These are phyloP conservation scores for Jasminum sambac DNA, from an alignment of 257 asterid species.

Conservation along the genomic window DNA sequence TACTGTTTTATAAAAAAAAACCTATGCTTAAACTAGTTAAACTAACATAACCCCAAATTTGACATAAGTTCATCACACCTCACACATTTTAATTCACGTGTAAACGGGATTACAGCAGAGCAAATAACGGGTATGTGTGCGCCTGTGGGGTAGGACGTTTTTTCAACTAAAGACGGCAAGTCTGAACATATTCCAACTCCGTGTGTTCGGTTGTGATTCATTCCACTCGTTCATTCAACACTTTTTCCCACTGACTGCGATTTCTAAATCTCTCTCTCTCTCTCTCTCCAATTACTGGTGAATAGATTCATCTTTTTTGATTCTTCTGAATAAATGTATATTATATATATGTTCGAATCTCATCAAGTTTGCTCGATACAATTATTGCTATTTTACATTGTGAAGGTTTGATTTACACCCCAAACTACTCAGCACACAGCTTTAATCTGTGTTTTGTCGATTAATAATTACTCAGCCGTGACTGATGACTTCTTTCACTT, in stretches of 20 bases:
- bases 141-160: background rate
- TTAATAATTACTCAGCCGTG: background rate
- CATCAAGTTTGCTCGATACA: background rate
- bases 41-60: no score
- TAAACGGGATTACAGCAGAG: background rate
- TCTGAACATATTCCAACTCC: background rate
- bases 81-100: no score
- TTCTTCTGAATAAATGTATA: background rate
- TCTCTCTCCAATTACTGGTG: background rate
- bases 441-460: background rate
- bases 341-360: background rate
- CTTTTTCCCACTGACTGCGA: background rate
- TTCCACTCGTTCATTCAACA: background rate
- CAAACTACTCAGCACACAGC: background rate
- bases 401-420: background rate
- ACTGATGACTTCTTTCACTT: background rate
- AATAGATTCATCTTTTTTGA: background rate
- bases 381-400: background rate
- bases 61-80: no score
- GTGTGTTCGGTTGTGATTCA: background rate
- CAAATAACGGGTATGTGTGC: background rate
- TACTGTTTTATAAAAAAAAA: no score
- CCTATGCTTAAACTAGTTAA: no score
- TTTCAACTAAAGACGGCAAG: background rate
- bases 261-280: background rate